Evolutionary conservation across 805 yeast species (phyloP).

Genomic region (Pichia thaimueangensis): DNA sequence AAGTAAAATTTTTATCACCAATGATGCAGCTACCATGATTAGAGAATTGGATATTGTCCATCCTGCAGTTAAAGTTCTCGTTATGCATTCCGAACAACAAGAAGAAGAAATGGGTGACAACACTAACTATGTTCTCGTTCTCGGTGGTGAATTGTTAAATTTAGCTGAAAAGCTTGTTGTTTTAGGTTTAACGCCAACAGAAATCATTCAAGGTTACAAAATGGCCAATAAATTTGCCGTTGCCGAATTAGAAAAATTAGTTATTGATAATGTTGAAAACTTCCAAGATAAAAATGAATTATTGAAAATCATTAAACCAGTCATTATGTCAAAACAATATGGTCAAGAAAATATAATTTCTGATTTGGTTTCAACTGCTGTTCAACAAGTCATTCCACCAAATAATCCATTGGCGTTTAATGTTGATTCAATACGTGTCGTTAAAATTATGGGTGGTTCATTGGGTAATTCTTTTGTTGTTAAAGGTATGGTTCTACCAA

Average conservation of each 20-base stretch:
- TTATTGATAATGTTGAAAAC: slow-evolving; percentile 55
- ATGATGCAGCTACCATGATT: slow-evolving; percentile 97
- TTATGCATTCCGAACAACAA: slow-evolving; percentile 96
- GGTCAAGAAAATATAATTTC: slow-evolving; percentile 79
- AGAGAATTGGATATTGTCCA: slow-evolving; percentile 90
- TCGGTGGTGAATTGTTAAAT: slow-evolving; percentile 88
- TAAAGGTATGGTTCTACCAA: slow-evolving; percentile 96
- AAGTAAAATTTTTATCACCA: slow-evolving; percentile 82
- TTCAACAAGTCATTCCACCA: slow-evolving; percentile 68
- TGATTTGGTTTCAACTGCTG: slow-evolving; percentile 77
- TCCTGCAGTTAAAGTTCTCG: slow-evolving; percentile 93
- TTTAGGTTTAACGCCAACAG: slow-evolving; percentile 85
- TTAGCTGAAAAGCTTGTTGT: slow-evolving; percentile 80
- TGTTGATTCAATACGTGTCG: slow-evolving; percentile 91
- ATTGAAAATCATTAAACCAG: slow-evolving; percentile 72
- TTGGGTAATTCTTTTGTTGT: slow-evolving; percentile 69
- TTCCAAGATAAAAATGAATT: slow-evolving; percentile 50
- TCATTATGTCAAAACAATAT: slow-evolving; percentile 87
- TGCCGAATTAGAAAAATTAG: slow-evolving; percentile 59
- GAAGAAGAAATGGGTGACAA: slow-evolving; percentile 97
- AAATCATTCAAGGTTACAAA: slow-evolving; percentile 87
- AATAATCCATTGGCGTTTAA: slow-evolving; percentile 63
- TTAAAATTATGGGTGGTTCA: slow-evolving; percentile 91
- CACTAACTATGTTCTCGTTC: slow-evolving; percentile 81
- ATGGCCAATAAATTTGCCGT: slow-evolving; percentile 75